These are phyloP conservation scores for Exophiala mesophila DNA, from an alignment of 2,329 filamentous ascomycete species.

Conservation along the genomic window DNA sequence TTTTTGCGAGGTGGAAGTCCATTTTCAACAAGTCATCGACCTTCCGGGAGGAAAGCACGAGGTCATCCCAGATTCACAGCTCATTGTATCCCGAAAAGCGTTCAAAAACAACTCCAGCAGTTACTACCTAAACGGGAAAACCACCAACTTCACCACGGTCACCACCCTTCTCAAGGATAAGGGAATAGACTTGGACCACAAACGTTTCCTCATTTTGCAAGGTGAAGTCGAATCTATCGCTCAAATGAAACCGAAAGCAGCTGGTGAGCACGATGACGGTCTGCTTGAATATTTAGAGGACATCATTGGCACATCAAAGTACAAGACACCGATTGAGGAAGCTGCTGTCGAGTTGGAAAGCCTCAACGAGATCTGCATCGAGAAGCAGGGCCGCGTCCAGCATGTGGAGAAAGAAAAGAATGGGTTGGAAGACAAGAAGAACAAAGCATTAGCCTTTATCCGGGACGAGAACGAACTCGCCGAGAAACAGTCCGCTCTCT, in stretches of 20 bases:
- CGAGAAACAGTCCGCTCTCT: constrained; percentile 83
- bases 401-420: constrained; percentile 98
- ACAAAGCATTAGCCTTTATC: constrained; percentile 84
- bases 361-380: constrained; percentile 88
- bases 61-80: constrained; percentile 73
- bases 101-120: constrained; percentile 99
- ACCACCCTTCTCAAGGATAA: constrained; percentile 80
- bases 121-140: constrained; percentile 90
- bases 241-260: constrained; percentile 97
- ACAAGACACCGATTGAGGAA: constrained; percentile 95
- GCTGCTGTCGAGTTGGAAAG: constrained; percentile 83
- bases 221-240: constrained; percentile 98
- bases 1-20: constrained; percentile 90
- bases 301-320: constrained; percentile 97
- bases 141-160: constrained; percentile 87
- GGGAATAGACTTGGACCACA: constrained; percentile 94
- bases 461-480: constrained; percentile 89
- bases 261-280: constrained; percentile 91
- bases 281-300: constrained; percentile 95
- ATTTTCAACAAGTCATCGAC: constrained; percentile 94
- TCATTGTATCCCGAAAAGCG: constrained; percentile 83
- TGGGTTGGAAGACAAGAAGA: constrained; percentile 89
- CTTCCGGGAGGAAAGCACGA: constrained; percentile 69
- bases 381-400: constrained; percentile 92
- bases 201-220: constrained; percentile 94